Conservation (phyloP, 306 rosid species). For the Hippophae gyantsensis region DNA sequence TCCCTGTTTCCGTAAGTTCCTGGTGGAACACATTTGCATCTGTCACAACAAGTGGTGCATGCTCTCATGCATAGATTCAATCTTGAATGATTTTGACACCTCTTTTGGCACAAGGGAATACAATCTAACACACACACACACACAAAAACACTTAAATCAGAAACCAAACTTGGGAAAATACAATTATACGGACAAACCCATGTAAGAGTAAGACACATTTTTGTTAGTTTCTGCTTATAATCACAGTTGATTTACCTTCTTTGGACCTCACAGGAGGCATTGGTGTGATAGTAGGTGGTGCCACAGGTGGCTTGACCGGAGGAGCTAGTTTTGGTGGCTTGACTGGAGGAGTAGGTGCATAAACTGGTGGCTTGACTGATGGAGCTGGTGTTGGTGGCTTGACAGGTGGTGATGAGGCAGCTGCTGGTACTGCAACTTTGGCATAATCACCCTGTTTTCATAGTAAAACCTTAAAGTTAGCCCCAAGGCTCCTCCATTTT, state of each 20-base stretch:
- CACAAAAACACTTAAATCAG: not conserved
- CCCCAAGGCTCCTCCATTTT: not conserved
- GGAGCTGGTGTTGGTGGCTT: not conserved
- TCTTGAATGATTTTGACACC: constrained; percentile 61
- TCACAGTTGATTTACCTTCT: constrained; percentile 25
- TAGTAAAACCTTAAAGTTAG: not conserved
- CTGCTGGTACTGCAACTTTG: constrained; percentile 10
- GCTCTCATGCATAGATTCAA: constrained; percentile 56
- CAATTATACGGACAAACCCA: no score
- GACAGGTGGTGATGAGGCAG: constrained; percentile 1
- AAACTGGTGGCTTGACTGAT: not conserved
- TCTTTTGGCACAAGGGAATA: constrained; percentile 41
- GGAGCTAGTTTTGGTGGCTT: no score
- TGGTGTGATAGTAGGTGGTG: not conserved
- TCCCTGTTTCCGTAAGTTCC: constrained; percentile 80
- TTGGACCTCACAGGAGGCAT: constrained; percentile 39
- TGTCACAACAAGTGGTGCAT: constrained; percentile 67
- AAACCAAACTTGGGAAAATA: not conserved
- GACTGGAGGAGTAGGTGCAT: no score
- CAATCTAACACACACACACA: constrained; percentile 38
- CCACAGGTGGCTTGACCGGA: no score
- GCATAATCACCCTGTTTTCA: constrained; percentile 26
- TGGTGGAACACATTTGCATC: constrained; percentile 93
- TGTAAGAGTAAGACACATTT: no score
- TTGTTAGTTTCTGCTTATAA: not conserved